These are phyloP conservation scores for Adansonia digitata DNA, from an alignment of 345 rosid genomes.

Conservation along the genomic window DNA sequence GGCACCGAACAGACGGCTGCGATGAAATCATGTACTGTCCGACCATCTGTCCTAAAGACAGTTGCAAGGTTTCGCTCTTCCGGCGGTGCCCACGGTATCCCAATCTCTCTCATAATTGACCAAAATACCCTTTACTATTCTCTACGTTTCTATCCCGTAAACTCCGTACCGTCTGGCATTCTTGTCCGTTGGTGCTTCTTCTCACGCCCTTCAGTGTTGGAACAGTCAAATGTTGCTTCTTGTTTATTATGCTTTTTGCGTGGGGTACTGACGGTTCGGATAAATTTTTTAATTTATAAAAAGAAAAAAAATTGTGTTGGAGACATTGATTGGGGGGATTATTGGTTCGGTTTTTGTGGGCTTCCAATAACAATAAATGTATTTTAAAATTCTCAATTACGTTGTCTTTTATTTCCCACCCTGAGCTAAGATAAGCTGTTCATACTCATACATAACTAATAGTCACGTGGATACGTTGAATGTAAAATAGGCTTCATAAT, in stretches of 20 bases:
- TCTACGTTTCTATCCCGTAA: not conserved
- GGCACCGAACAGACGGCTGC: slow-evolving; percentile 54
- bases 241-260: not conserved
- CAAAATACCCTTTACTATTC: not conserved
- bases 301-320: not conserved
- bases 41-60: slow-evolving; percentile 80
- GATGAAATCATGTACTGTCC: slow-evolving; percentile 72
- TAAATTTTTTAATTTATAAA: not conserved
- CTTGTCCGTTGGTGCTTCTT: not conserved
- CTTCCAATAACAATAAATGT: not conserved
- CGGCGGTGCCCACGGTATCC: slow-evolving; percentile 44
- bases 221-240: not conserved
- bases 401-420: not conserved
- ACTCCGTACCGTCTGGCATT: not conserved
- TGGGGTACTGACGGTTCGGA: not conserved
- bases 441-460: no score
- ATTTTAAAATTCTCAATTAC: not conserved
- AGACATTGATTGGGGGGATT: not conserved
- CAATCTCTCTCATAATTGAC: slow-evolving; percentile 25
- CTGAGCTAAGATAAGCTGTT: not conserved
- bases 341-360: not conserved
- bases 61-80: slow-evolving; percentile 52
- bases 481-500: no score
- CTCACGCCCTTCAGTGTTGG: not conserved
- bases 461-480: not conserved